phyloP scores from a whole-genome alignment of 2,329 filamentous ascomycete species.

The Dendryphion nanum region DNA sequence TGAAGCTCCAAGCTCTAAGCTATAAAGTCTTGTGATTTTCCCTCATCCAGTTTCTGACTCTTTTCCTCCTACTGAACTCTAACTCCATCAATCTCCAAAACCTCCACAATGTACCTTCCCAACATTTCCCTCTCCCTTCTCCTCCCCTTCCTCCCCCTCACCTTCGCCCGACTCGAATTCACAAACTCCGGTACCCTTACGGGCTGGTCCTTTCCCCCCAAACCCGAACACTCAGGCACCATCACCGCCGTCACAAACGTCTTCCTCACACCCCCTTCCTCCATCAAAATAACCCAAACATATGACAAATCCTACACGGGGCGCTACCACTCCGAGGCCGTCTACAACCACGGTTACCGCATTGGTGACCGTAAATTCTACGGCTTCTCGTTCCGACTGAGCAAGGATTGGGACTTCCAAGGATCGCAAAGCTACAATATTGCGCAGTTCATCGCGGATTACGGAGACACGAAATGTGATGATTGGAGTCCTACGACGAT shows the following conservation, averaged over 20 bases:
- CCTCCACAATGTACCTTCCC: too few relatives aligned
- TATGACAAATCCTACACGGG: constrained; percentile 44
- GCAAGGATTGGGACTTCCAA: constrained; percentile 48
- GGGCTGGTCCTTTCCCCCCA: too few relatives aligned
- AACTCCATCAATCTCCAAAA: too few relatives aligned
- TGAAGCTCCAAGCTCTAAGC: too few relatives aligned
- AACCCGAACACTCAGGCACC: constrained; percentile 37
- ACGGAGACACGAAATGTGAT: constrained; percentile 44
- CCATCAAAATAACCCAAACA: constrained; percentile 44
- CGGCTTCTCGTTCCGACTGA: constrained; percentile 43
- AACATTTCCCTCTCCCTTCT: too few relatives aligned
- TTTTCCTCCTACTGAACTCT: too few relatives aligned
- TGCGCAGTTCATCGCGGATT: constrained; percentile 54
- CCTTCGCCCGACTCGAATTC: too few relatives aligned
- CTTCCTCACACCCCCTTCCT: constrained; percentile 37
- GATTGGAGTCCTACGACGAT: constrained; percentile 51
- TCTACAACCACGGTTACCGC: constrained; percentile 44
- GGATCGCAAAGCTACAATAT: constrained; percentile 48
- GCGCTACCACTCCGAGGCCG: constrained; percentile 52
- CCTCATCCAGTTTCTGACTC: too few relatives aligned
- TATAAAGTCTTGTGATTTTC: too few relatives aligned
- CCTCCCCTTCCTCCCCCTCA: too few relatives aligned
- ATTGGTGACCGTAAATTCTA: constrained; percentile 19
- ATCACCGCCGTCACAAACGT: constrained; percentile 45
- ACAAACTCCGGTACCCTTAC: too few relatives aligned